These are phyloP conservation scores for Globisporangium mamillatum DNA, from an alignment of 352 stramenopile species.

Conservation along the genomic window DNA sequence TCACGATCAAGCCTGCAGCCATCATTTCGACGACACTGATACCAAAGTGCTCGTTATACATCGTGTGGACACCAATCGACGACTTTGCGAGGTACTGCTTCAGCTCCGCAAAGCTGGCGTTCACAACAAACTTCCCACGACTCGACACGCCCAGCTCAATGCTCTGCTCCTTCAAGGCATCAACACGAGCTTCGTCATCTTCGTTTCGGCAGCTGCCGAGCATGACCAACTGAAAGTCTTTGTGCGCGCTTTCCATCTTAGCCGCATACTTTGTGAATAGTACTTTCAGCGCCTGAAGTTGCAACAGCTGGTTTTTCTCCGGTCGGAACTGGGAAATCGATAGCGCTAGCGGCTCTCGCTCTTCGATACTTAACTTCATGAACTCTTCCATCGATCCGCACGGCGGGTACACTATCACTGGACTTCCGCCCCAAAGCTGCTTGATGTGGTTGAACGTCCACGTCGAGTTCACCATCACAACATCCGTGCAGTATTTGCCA, in stretches of 20 bases:
- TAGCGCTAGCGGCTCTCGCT: constrained; percentile 82
- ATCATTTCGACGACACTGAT: constrained; percentile 99
- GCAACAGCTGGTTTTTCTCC: constrained; percentile 98
- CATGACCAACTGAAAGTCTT: constrained; percentile 91
- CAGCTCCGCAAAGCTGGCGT: constrained; percentile 93
- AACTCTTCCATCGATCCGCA: constrained; percentile 91
- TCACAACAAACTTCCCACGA: constrained; percentile 93
- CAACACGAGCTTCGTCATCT: constrained; percentile 91
- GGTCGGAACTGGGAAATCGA: constrained; percentile 98
- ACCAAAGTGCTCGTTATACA: constrained; percentile 99
- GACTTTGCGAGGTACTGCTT: constrained; percentile 83
- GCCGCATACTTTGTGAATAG: constrained; percentile 51
- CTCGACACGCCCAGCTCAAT: constrained; percentile 70
- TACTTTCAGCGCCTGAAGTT: constrained; percentile 89
- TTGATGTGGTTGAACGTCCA: constrained; percentile 97
- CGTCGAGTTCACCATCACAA: constrained; percentile 98
- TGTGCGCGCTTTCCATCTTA: constrained; percentile 37
- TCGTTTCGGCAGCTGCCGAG: constrained; percentile 95
- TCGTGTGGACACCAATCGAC: constrained; percentile 97
- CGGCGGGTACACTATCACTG: constrained; percentile 93
- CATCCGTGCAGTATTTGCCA: constrained; percentile 77
- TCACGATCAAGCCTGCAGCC: constrained; percentile 92
- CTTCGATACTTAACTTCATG: constrained; percentile 47
- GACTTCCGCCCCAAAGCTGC: constrained; percentile 86
- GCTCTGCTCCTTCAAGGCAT: constrained; percentile 78